A percentile compares a stretch with the other conserved stretches of the same genome.
Evolutionary conservation across 2,329 filamentous ascomycete species (phyloP).

Genomic region (Fusarium goolgardi): DNA sequence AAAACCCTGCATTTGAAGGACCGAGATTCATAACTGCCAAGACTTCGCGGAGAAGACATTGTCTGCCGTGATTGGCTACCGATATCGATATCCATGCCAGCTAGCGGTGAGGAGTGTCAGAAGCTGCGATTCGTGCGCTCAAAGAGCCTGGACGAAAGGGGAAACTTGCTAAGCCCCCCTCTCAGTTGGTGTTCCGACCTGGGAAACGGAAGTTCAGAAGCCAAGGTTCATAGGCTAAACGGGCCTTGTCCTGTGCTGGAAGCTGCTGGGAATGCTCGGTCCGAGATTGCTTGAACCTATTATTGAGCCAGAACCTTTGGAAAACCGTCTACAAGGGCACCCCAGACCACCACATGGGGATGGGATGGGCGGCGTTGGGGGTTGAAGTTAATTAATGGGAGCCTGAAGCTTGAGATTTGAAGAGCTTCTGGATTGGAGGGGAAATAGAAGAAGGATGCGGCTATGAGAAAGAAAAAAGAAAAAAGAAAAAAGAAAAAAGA

Average conservation of each 20-base stretch:
- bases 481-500: conserved; percentile 12
- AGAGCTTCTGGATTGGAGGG: conserved; percentile 26
- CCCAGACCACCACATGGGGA: conserved; percentile 10
- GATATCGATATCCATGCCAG: conserved; percentile 33
- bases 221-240: conserved; percentile 31
- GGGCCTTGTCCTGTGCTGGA: conserved; percentile 4
- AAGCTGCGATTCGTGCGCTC: conserved; percentile 33
- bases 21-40: conserved; percentile 28
- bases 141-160: conserved; percentile 29
- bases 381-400: neutral
- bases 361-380: conserved; percentile 5
- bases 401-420: neutral
- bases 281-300: conserved; percentile 9
- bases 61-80: conserved; percentile 37
- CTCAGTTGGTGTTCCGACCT: neutral
- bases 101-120: conserved; percentile 28
- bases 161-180: conserved; percentile 11
- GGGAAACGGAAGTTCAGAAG: conserved; percentile 15
- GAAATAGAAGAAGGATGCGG: conserved; percentile 13
- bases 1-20: conserved; percentile 27
- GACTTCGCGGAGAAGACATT: conserved; percentile 35
- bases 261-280: conserved; percentile 27
- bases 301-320: conserved; percentile 21
- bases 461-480: conserved; percentile 10
- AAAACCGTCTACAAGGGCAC: neutral